Base-by-base conservation (phyloP, 139 green algal genomes). In the Chlamydomonas urium region DNA sequence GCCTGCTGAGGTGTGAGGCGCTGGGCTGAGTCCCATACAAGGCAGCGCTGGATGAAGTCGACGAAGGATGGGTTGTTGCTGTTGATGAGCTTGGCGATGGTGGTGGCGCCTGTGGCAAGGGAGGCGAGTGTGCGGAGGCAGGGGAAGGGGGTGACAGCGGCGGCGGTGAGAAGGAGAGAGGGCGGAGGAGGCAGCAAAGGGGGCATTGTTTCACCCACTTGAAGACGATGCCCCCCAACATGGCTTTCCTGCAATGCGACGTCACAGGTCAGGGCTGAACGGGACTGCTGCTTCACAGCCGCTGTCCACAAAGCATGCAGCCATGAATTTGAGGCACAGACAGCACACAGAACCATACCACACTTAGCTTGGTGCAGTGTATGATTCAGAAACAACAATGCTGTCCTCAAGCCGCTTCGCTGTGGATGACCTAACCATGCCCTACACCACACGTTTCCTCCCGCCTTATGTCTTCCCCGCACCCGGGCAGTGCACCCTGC, bases 1-100 rank as follows among this genome's bases (percentile, higher is more conserved):
- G 89, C 90, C 63, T 93, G 81, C 28, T 95, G 89, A 17, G 91
- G 87, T 0, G 87, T 90, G 61, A 92, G 73, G 50, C 91, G 77
- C 23, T 84, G 53, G 23, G 63, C 56, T 17, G 88, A 83, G 69
- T 95, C 83, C 91, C 91, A 96, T 24, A 42, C 37, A 3, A 96
- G 71, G 72, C 86, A 92, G 24, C 57, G 72, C 50, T 87, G 59
- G 57, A 93, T 47, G 19, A 95, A 84, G 67, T 87, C 78, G 26
- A 91, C 32, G 70, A 92, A 92, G 38, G 23, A 63, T 0, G 65
- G 38, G 57, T 92, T 84, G 34, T 62, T 68, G 77, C 85, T 86
- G 36, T 81, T 78, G 38, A 92, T 60, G 31, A 78, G 61, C 8
- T 29, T 26, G n/a, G 60, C 10, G 19, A 67, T 14, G 10, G 60